These are phyloP conservation scores for Mycogone perniciosa DNA, from an alignment of 2,329 filamentous ascomycete species.

Conservation along the genomic window DNA sequence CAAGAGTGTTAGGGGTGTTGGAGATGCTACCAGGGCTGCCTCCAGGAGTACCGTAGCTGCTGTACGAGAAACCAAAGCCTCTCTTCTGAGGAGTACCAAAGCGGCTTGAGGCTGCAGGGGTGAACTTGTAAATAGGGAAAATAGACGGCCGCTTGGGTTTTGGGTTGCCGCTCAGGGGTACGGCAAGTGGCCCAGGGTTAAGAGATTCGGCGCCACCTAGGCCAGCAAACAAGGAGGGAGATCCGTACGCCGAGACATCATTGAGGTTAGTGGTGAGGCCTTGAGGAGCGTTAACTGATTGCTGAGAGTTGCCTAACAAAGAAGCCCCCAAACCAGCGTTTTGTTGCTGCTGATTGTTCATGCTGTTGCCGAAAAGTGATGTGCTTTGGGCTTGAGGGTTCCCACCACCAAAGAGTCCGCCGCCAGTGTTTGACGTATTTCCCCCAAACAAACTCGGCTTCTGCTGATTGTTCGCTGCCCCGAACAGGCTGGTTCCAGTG, in stretches of 20 bases:
- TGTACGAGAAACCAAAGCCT: constrained; percentile 89
- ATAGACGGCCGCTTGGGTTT: constrained; percentile 75
- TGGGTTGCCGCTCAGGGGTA: constrained; percentile 68
- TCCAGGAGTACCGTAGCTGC: constrained; percentile 77
- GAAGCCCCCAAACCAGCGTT: constrained; percentile 42
- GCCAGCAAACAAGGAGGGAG: constrained; percentile 75
- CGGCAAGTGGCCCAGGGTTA: constrained; percentile 86
- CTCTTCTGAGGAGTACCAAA: constrained; percentile 79
- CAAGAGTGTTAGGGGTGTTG: constrained; percentile 62
- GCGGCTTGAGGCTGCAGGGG: constrained; percentile 70
- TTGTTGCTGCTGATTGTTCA: constrained; percentile 45
- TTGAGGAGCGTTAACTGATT: constrained; percentile 48
- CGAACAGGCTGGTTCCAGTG: constrained; percentile 45
- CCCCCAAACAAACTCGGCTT: constrained; percentile 48
- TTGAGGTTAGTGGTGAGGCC: constrained; percentile 71
- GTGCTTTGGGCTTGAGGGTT: constrained; percentile 39
- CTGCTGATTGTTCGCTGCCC: constrained; percentile 32
- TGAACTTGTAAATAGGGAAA: constrained; percentile 80
- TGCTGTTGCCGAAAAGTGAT: constrained; percentile 40
- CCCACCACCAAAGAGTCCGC: constrained; percentile 49
- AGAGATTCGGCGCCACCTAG: constrained; percentile 55
- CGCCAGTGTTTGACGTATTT: constrained; percentile 37
- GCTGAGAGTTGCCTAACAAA: constrained; percentile 52
- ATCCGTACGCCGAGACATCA: constrained; percentile 85
- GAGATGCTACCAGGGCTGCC: constrained; percentile 57